Base-by-base conservation (phyloP, 306 rosid genomes). In the Geum urbanum region DNA sequence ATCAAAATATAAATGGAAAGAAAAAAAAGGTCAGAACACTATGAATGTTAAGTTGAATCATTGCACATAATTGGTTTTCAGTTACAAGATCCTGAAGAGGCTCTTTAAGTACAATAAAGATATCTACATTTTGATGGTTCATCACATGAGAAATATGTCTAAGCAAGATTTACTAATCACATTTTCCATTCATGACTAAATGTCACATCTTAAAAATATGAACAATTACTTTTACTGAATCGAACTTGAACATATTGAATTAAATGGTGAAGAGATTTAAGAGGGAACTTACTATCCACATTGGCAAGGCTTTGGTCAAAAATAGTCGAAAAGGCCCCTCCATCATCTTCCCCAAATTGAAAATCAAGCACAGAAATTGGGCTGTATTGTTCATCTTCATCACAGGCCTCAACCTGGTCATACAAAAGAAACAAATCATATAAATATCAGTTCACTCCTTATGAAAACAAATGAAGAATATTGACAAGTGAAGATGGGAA, bases 301-400 rank as follows among this genome's bases (percentile, higher is more conserved):
- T 76, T 72, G 69, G 78, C 86, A 74, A 81, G 76, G 76, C 78
- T 81, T 80, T 85, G 82, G 41, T 79, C 79, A 57, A 85, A 85
- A 52, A 53, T 35, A 49, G 9, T 54, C 46, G 83, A 76, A 67
- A 76, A 76, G 41, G 72, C 22, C n/a, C 64, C 64, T 49, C 78
- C 80, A 58, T 76, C 83, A 52, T 77, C 72, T 67, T 84, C 88
- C 39, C 81, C 83, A 73, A 77, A 76, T 6, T 79, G 79, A 78
- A 62, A 80, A 72, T 67, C 57, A 8, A 89, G 84, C 72, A 89
- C 91, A 15, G 92, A 89, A 62, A 89, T 81, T 49, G 96, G 92
- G 67, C 91, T 89, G 18, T 80, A 72, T 47, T 82, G 84, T 43
- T 85, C 92, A 60, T 80, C 75, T 52, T 86, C 89, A 40, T 83